These are phyloP conservation scores for Mortierella sp. DNA, from an alignment of 371 early-diverging fungal genomes.

Conservation along the genomic window DNA sequence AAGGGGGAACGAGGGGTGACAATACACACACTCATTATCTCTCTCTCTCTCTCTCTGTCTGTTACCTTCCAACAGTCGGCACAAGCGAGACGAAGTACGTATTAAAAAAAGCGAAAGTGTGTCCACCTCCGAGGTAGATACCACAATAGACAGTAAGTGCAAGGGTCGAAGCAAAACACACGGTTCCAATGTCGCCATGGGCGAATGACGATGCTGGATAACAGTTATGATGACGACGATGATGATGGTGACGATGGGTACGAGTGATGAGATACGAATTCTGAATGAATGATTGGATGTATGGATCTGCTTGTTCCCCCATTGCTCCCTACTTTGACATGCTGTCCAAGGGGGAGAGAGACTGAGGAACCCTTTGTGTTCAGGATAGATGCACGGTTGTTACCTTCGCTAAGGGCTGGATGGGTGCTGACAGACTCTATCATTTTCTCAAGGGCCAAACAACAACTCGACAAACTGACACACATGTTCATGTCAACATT, in stretches of 20 bases:
- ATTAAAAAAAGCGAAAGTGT: not conserved
- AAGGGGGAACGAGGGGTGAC: slow-evolving; percentile 3
- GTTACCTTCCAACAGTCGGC: not conserved
- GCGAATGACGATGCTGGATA: not conserved
- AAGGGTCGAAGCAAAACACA: not conserved
- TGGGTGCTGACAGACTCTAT: not conserved
- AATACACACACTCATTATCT: not conserved
- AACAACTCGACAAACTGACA: not conserved
- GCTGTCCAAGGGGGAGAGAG: not conserved
- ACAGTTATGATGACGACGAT: not conserved
- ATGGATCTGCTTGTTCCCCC: too few species aligned
- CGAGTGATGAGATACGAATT: too few species aligned
- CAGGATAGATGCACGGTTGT: not conserved
- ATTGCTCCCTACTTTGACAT: not conserved
- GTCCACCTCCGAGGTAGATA: too few species aligned
- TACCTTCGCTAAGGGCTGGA: not conserved
- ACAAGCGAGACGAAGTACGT: not conserved
- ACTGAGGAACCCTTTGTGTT: not conserved
- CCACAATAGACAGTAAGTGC: not conserved
- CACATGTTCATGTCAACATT: not conserved
- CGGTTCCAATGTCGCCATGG: not conserved
- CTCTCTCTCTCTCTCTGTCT: not conserved
- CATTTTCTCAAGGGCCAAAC: not conserved
- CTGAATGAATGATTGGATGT: too few species aligned
- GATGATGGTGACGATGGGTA: not conserved